phyloP scores from a whole-genome alignment of 2,329 filamentous ascomycete species.

The Myriangium duriaei region DNA sequence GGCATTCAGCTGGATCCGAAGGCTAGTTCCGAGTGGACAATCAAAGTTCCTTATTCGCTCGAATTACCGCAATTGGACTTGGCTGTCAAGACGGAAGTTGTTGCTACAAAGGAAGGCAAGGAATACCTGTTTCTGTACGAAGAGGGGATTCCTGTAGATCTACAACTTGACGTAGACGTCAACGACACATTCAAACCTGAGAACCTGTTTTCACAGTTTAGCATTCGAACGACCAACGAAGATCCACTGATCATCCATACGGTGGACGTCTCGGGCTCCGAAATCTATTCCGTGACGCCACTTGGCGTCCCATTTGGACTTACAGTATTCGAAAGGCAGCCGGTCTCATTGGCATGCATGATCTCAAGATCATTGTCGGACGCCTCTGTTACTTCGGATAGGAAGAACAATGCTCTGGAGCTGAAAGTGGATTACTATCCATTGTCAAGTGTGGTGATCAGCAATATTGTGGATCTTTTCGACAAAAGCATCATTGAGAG shows the following conservation, averaged over 20 bases:
- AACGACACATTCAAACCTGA: conserved; percentile 87
- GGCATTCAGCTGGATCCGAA: conserved; percentile 28
- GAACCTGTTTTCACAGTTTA: conserved; percentile 77
- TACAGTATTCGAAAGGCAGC: conserved; percentile 67
- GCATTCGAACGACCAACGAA: conserved; percentile 65
- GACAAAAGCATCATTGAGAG: conserved; percentile 34
- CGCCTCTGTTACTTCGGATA: conserved; percentile 15
- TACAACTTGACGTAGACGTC: conserved; percentile 88
- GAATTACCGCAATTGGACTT: conserved; percentile 4
- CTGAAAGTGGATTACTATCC: conserved; percentile 66
- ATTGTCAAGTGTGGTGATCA: conserved; percentile 58
- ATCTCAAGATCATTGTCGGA: conserved; percentile 45
- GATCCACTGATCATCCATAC: conserved; percentile 63
- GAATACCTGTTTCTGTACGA: conserved; percentile 40
- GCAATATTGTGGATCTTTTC: conserved; percentile 36
- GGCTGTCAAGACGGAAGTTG: conserved; percentile 37
- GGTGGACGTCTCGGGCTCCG: conserved; percentile 58
- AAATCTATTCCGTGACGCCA: conserved; percentile 54
- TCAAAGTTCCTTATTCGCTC: conserved; percentile 4
- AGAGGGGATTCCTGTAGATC: conserved; percentile 54
- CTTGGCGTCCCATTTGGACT: conserved; percentile 34
- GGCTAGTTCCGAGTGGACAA: neutral
- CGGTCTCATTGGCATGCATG: conserved; percentile 69
- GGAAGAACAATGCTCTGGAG: conserved; percentile 38
- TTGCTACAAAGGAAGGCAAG: conserved; percentile 49